Evolutionary conservation across 1,284 basidiomycete genomes (phyloP), one percentile per base, ranked within the genome.

Genomic region (Irpex sp.): DNA sequence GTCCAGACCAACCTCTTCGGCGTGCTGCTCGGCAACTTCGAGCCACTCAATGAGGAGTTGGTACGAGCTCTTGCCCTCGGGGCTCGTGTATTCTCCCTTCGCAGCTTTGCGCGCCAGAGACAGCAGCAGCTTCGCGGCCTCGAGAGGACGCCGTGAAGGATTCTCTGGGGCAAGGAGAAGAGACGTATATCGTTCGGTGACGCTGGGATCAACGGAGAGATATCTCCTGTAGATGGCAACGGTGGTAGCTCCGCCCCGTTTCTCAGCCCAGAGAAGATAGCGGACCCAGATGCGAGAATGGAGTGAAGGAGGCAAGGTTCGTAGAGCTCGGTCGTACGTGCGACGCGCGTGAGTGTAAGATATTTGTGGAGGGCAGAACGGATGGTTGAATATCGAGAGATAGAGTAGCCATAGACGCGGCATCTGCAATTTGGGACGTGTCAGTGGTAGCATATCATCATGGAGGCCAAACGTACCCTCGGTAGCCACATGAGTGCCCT

Each of bases 371-470:
- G 97, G 96, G 72, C 96, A 98, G 61, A 86, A 82, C 1, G 95
- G 94, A 73, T 99, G 97, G 63, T 88, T 84, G 77, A 99, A 92
- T 65, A 98, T 82, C 63, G 92, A 91, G 37, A 95, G 81, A 76
- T 99, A 99, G 78, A 94, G 86, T 53, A 98, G 78, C 97, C 97
- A 99, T 70, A 98, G 75, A 50, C 94, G 88, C 1, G 97, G 97
- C 74, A 99, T 86, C 91, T 96, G 13, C 17, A 55, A 31, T 26
- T 19, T 26, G 4, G 7, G 21, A 31, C 43, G 39, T 53, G 56
- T 63, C 57, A 68, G 17, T 66, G 35, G 62, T 17, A 17, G 63
- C 57, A 65, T n/a, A 17, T 31, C 50, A 60, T 58, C 63, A 66
- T 59, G 39, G 66, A 57, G 33, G 63, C 31, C 21, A 46, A 26